phyloP scores from a whole-genome alignment of 164 flowering plant species.

The Platanus orientalis region DNA sequence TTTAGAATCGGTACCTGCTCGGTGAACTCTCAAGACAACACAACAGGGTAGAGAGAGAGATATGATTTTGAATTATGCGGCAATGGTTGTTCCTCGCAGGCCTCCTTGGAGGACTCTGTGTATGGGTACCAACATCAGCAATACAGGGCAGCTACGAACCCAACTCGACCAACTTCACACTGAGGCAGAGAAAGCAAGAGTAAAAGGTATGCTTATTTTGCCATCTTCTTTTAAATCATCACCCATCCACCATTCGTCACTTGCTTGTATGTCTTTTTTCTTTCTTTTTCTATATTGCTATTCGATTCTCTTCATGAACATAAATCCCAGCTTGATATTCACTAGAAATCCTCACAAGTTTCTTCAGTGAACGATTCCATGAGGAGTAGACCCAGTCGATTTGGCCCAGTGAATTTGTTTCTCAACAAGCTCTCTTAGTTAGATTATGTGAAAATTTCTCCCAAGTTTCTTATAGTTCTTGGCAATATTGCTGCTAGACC shows the following conservation, averaged over 20 bases:
- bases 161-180: conserved; percentile 51
- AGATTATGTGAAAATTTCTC: background rate
- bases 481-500: background rate
- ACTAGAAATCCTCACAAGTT: no score
- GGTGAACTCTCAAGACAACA: no score
- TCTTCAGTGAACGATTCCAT: no score
- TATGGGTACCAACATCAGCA: conserved; percentile 20
- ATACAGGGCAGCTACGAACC: conserved; percentile 38
- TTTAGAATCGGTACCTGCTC: no score
- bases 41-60: conserved; percentile 4
- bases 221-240: background rate
- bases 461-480: no score
- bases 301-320: no score
- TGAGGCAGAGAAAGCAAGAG: conserved; percentile 47
- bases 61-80: conserved; percentile 3
- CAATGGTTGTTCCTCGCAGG: conserved; percentile 5
- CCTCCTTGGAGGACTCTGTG: conserved; percentile 14
- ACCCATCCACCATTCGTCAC: background rate
- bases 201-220: conserved; percentile 35
- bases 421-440: no score
- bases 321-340: no score
- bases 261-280: background rate
- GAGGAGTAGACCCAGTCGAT: no score
- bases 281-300: no score
- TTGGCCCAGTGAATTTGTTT: background rate